A percentile compares a stretch with the other conserved stretches of the same genome.
phyloP scores from a whole-genome alignment of 1,284 basidiomycete genomes.

The Trametes versicolor region DNA sequence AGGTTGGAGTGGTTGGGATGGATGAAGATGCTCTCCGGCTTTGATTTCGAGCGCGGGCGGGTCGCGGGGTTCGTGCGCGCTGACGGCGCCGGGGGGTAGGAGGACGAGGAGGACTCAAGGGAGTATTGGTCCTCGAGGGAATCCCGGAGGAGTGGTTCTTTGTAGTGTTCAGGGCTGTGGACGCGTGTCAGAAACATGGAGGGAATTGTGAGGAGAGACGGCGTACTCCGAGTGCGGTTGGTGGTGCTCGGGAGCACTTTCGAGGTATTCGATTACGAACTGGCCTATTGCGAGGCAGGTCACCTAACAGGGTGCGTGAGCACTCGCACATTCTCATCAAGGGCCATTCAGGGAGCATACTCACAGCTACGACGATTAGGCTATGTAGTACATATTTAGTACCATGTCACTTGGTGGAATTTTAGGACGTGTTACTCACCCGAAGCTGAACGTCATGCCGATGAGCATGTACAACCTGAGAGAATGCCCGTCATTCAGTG shows the following conservation, averaged over 20 bases:
- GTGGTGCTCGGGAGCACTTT: slow-evolving; percentile 28
- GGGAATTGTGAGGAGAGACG: slow-evolving; percentile 1
- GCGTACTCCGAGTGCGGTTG: slow-evolving; percentile 28
- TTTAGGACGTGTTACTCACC: slow-evolving; percentile 54
- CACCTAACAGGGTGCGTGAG: slow-evolving; percentile 47
- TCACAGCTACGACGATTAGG: slow-evolving; percentile 63
- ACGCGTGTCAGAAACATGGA: neutral
- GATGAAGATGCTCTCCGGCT: slow-evolving; percentile 67
- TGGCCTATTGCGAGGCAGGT: slow-evolving; percentile 64
- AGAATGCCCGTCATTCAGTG: slow-evolving; percentile 16
- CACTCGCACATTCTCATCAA: neutral
- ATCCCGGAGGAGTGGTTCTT: slow-evolving; percentile 50
- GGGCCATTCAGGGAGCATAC: no score
- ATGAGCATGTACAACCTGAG: slow-evolving; percentile 74
- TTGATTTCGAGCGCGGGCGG: slow-evolving; percentile 58
- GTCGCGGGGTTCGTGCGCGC: slow-evolving; percentile 32
- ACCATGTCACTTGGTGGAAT: neutral
- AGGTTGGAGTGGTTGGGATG: slow-evolving; percentile 69
- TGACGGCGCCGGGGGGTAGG: slow-evolving; percentile 24
- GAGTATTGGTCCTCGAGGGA: slow-evolving; percentile 33
- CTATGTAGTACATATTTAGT: slow-evolving; percentile 42
- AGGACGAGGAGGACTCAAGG: slow-evolving; percentile 28
- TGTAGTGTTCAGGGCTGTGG: slow-evolving; percentile 40
- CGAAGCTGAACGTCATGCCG: slow-evolving; percentile 72
- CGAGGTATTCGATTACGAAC: slow-evolving; percentile 61